Conservation (phyloP, 768 basidiomycete species). For the Boletus sp. region DNA sequence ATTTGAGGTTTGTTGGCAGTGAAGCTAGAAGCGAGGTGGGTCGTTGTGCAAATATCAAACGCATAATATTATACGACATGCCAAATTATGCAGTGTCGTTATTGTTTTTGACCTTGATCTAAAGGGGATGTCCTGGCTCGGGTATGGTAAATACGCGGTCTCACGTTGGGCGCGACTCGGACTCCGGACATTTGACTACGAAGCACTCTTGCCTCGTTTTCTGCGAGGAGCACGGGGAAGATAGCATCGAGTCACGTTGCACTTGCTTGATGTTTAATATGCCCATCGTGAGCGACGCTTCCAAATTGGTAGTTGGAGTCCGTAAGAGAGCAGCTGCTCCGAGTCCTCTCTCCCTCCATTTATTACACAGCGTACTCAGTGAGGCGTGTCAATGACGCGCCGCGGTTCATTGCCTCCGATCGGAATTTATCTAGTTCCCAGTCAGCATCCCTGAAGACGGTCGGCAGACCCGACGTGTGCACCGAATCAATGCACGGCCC, state of each 20-base stretch:
- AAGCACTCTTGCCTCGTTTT: slow-evolving; percentile 8
- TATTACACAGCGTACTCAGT: not conserved
- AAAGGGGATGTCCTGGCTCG: not conserved
- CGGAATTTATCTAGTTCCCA: not conserved
- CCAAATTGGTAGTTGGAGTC: slow-evolving; percentile 1
- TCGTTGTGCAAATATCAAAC: not conserved
- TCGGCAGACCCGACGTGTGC: not conserved
- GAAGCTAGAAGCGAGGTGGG: not conserved
- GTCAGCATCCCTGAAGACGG: not conserved
- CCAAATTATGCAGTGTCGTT: not conserved
- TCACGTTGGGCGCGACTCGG: not conserved
- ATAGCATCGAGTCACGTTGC: slow-evolving; percentile 2
- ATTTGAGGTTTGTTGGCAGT: not conserved
- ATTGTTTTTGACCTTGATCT: not conserved
- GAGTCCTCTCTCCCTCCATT: not conserved
- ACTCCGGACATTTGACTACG: not conserved
- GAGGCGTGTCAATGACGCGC: not conserved
- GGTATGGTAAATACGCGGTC: not conserved
- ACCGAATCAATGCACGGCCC: not conserved
- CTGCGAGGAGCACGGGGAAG: not conserved
- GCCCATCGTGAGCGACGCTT: slow-evolving; percentile 3
- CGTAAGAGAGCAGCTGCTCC: not conserved
- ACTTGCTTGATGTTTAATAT: not conserved
- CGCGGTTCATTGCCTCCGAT: not conserved
- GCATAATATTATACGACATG: not conserved